These are phyloP conservation scores for Thielaviopsis punctulata DNA, from an alignment of 2,329 filamentous ascomycete genomes.

Conservation along the genomic window DNA sequence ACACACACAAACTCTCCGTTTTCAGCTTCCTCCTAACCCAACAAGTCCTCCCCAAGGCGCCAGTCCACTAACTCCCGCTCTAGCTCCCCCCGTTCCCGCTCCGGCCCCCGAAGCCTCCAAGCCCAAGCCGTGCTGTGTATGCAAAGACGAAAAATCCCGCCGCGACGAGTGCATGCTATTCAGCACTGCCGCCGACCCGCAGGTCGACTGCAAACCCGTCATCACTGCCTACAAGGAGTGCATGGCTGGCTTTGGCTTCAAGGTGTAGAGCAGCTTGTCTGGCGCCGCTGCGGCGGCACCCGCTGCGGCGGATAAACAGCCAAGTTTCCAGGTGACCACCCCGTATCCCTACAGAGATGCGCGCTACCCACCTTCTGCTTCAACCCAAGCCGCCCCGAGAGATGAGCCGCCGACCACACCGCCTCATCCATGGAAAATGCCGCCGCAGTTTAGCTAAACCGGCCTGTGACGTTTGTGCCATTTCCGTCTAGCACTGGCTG, in stretches of 20 bases:
- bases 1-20: too few species aligned
- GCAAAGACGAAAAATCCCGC: constrained; percentile 80
- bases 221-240: constrained; percentile 78
- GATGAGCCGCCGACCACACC: neutral
- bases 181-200: constrained; percentile 66
- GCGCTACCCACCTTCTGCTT: too few species aligned
- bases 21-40: too few species aligned
- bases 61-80: neutral
- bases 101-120: neutral
- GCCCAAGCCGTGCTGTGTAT: constrained; percentile 81
- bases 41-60: neutral
- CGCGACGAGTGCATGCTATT: constrained; percentile 99
- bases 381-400: neutral
- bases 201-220: constrained; percentile 64
- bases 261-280: constrained; percentile 27
- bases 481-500: too few species aligned
- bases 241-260: constrained; percentile 88
- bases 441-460: neutral
- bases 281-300: neutral
- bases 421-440: neutral
- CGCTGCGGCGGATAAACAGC: neutral
- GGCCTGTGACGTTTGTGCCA: neutral
- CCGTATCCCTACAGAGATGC: too few species aligned
- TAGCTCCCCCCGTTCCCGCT: neutral
- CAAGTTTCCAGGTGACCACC: too few species aligned